Conservation (phyloP, 2,329 filamentous ascomycete species). For the Trematosphaeria pertusa region DNA sequence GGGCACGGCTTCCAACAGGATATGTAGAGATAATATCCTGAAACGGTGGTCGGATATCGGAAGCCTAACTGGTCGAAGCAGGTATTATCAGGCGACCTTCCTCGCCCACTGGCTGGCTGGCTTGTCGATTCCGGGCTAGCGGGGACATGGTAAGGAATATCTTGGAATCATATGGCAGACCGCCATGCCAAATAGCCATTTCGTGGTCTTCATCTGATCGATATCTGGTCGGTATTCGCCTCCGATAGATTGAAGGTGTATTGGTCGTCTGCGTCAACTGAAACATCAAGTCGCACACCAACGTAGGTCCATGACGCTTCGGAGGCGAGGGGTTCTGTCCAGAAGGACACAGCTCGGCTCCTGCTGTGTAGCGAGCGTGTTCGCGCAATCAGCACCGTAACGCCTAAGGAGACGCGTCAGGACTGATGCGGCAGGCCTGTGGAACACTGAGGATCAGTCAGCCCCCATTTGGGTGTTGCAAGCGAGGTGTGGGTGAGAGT, state of each 20-base stretch:
- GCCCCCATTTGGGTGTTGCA: constrained; percentile 23
- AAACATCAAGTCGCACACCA: constrained; percentile 21
- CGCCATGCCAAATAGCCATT: constrained; percentile 13
- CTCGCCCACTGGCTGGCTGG: constrained; percentile 11
- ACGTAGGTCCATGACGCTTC: constrained; percentile 2
- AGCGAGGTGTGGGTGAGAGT: constrained; percentile 31
- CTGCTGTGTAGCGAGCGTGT: too few relatives aligned
- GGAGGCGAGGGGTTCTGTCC: constrained; percentile 2
- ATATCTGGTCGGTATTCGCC: constrained; percentile 6
- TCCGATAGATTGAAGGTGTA: constrained; percentile 26
- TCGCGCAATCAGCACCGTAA: constrained; percentile 35
- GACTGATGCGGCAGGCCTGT: constrained; percentile 14
- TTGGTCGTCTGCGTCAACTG: constrained; percentile 31
- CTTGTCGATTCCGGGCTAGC: constrained; percentile 12
- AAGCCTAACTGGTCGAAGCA: constrained; percentile 7
- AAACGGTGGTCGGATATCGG: constrained; percentile 7
- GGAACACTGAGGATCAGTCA: constrained; percentile 29
- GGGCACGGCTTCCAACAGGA: constrained; percentile 11
- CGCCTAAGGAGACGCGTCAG: constrained; percentile 20
- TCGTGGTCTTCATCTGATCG: constrained; percentile 22
- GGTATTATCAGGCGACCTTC: constrained; percentile 6
- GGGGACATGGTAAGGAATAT: constrained; percentile 4
- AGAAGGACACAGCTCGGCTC: constrained; percentile 2
- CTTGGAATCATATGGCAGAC: constrained; percentile 14
- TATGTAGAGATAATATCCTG: constrained; percentile 5